Evolutionary conservation across 2,329 filamentous ascomycete species (phyloP).

Genomic region (Colletotrichum gloeosporioides): DNA sequence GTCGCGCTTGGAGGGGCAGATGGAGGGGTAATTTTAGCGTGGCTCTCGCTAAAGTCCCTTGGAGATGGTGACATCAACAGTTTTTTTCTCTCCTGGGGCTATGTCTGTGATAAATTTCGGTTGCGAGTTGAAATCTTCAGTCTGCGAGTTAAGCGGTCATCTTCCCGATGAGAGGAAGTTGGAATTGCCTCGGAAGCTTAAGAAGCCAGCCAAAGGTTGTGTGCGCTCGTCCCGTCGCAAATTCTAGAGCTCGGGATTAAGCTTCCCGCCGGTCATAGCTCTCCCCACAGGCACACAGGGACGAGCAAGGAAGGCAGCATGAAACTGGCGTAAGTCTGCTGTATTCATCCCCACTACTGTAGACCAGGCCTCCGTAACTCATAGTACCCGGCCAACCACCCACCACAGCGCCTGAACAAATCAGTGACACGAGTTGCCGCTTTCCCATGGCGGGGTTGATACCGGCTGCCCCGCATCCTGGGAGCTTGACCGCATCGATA

Average conservation of each 20-base stretch:
- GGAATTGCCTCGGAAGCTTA: not conserved
- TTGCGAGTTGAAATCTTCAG: not conserved
- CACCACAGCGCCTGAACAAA: not conserved
- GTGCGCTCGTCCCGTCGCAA: not conserved
- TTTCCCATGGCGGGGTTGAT: slow-evolving; percentile 11
- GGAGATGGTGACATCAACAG: slow-evolving; percentile 6
- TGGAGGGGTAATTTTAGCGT: slow-evolving; percentile 11
- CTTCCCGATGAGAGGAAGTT: not conserved
- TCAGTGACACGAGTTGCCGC: slow-evolving; percentile 6
- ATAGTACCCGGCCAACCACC: not conserved
- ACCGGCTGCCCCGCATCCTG: slow-evolving; percentile 9
- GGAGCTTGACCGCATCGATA: not conserved
- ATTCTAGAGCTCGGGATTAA: not conserved
- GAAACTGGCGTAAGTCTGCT: not conserved
- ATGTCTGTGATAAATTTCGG: not conserved
- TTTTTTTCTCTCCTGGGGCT: not conserved
- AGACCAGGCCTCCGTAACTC: not conserved
- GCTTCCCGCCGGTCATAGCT: slow-evolving; percentile 13
- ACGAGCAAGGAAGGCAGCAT: not conserved
- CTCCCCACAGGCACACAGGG: not conserved
- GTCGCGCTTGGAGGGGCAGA: slow-evolving; percentile 8
- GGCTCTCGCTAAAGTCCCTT: not conserved
- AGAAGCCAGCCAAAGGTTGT: not conserved
- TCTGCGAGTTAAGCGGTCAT: not conserved
- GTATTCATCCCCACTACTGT: not conserved